Evolutionary conservation across 495 filamentous ascomycete species (phyloP), one percentile per base, ranked within the genome.

Genomic region (Neurospora intermedia): DNA sequence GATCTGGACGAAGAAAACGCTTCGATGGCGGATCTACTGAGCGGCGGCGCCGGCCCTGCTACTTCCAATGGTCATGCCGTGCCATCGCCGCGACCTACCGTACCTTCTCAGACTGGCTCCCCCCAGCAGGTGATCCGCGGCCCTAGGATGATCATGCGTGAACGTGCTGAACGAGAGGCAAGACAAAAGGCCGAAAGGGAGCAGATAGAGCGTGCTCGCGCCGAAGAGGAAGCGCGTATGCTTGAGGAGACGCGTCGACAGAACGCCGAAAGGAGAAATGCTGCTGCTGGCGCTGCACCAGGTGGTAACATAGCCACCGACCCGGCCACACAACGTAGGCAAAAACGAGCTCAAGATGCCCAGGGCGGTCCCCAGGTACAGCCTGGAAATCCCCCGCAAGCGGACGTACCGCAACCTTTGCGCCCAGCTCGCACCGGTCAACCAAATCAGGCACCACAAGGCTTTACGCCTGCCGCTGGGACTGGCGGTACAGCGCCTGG

Each of bases 1-100:
- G 94, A 97, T 80, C 85, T 88, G 59, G 88, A 91, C 71, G 96
- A 99, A 85, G 90, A 95, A 86, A 93, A 94, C 91, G 94, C 95
- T 77, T 88, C 90, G 75, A 98, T 99, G 96, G 91, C 96, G 76
- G 92, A 97, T 82, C 84, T 97, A 77, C 84, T 88, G 79, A 86
- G 86, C 77, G 87, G 88, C 73, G 82, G 83, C 79, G 80, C 82
- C 80, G 78, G 78, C 69, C 82, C 84, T 72, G 78, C 80, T 81
- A 81, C 82, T 69, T 82, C 84, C 73, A 86, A 86, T 75, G 85
- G 84, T 74, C 83, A 85, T 77, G 80, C 75, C 84, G 83, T 78
- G 81, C 87, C 76, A 77, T 73, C 79, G 6, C 72, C 78, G 39
- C 79, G 83, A 43, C 81, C 84, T 59, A 82, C 84, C 0, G 81